Evolutionary conservation across 179 eudicot species (phyloP).

Genomic region (Dionaea muscipula): DNA sequence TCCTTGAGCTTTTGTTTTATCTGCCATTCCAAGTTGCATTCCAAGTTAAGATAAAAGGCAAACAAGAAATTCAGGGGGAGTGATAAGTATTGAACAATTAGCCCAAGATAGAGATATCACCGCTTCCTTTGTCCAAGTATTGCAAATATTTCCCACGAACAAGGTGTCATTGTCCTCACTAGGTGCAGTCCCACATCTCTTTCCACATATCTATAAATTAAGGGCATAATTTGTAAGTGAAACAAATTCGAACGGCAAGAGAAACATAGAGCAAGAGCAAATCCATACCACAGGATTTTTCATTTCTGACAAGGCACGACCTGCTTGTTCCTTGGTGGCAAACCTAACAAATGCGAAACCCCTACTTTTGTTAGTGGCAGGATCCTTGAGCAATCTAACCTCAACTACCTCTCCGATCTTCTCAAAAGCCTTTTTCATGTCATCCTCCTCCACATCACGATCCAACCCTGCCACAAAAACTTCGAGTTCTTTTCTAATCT

Average conservation of each 20-base stretch:
- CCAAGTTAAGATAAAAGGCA: background rate
- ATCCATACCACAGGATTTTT: constrained; percentile 64
- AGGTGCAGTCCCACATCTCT: constrained; percentile 71
- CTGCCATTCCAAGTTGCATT: constrained; percentile 24
- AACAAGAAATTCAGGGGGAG: background rate
- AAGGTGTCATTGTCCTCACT: constrained; percentile 74
- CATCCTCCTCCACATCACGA: constrained; percentile 57
- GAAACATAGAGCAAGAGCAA: constrained; percentile 1
- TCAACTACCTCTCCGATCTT: constrained; percentile 65
- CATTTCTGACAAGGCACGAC: constrained; percentile 61
- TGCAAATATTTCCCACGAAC: constrained; percentile 80
- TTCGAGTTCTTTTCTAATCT: constrained; percentile 58
- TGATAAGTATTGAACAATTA: background rate
- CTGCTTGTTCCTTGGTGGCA: constrained; percentile 73
- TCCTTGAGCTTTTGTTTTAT: constrained; percentile 63
- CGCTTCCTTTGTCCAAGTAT: constrained; percentile 90
- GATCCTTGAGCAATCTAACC: constrained; percentile 52
- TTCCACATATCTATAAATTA: constrained; percentile 48
- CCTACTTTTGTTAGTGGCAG: constrained; percentile 48
- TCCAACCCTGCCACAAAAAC: constrained; percentile 85
- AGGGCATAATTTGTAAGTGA: background rate
- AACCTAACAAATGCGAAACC: constrained; percentile 86
- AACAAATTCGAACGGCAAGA: no score
- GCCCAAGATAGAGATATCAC: constrained; percentile 22
- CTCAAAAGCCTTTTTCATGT: constrained; percentile 58